Conservation (phyloP, 805 yeast genomes). For the Lipomyces yamadae region DNA sequence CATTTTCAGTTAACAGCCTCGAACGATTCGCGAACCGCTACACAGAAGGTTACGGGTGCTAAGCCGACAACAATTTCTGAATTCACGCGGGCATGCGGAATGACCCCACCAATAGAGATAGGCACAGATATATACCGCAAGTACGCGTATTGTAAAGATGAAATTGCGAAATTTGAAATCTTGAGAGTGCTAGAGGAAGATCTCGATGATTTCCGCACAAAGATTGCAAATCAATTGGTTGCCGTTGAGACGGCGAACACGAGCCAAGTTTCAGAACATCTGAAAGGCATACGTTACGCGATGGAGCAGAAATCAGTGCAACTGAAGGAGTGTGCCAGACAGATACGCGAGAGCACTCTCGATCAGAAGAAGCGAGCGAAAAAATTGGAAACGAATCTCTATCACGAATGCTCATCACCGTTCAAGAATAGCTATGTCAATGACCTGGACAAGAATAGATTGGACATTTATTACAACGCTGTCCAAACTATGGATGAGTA, state of each 20-base stretch:
- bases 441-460: neutral
- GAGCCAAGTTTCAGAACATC: neutral
- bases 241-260: neutral
- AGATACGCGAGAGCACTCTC: neutral
- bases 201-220: neutral
- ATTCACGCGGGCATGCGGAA: neutral
- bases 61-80: neutral
- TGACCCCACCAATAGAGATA: neutral
- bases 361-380: neutral
- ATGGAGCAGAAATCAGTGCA: neutral
- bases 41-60: neutral
- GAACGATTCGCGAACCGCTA: neutral
- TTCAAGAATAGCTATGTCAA: neutral
- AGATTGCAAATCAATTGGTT: neutral
- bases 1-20: neutral
- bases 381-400: neutral
- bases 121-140: neutral
- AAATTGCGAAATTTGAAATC: neutral
- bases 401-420: neutral
- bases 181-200: neutral
- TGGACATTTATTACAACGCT: neutral
- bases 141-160: neutral
- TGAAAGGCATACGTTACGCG: neutral
- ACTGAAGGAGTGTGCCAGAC: neutral
- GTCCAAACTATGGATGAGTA: conserved; percentile 1